Evolutionary conservation across 2,329 filamentous ascomycete genomes (phyloP).

Genomic region (Colletotrichum tofieldiae): DNA sequence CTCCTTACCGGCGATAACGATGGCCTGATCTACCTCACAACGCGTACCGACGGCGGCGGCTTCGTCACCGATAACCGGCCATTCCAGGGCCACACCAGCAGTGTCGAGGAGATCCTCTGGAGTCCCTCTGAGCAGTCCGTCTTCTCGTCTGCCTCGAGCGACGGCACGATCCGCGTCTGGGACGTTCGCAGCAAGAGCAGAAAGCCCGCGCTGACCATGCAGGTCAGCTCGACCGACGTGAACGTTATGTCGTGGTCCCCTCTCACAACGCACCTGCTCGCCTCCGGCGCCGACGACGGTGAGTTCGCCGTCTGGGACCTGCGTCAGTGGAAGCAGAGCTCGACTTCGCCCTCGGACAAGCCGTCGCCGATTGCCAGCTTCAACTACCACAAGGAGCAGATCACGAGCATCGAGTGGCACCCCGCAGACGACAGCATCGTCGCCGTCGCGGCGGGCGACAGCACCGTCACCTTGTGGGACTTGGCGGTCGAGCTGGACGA

Average conservation of each 20-base stretch:
- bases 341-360: conserved; percentile 61
- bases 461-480: conserved; percentile 97
- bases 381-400: conserved; percentile 95
- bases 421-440: conserved; percentile 97
- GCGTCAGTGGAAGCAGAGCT: conserved; percentile 88
- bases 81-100: conserved; percentile 87
- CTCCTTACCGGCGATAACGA: conserved; percentile 93
- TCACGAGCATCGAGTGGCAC: conserved; percentile 97
- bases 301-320: conserved; percentile 97
- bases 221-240: conserved; percentile 88
- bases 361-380: conserved; percentile 93
- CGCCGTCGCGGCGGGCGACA: conserved; percentile 91
- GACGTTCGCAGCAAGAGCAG: conserved; percentile 92
- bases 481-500: conserved; percentile 96
- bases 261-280: conserved; percentile 89
- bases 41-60: conserved; percentile 87
- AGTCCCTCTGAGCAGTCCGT: conserved; percentile 93
- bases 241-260: conserved; percentile 98
- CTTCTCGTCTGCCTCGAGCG: conserved; percentile 93
- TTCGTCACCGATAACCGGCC: conserved; percentile 90
- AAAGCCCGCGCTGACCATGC: conserved; percentile 88
- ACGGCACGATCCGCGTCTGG: conserved; percentile 97
- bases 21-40: conserved; percentile 90
- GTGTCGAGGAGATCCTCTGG: conserved; percentile 97
- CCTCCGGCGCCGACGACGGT: conserved; percentile 93